Evolutionary conservation across 805 yeast species (phyloP).

Genomic region (Yamadazyma akitaensis): DNA sequence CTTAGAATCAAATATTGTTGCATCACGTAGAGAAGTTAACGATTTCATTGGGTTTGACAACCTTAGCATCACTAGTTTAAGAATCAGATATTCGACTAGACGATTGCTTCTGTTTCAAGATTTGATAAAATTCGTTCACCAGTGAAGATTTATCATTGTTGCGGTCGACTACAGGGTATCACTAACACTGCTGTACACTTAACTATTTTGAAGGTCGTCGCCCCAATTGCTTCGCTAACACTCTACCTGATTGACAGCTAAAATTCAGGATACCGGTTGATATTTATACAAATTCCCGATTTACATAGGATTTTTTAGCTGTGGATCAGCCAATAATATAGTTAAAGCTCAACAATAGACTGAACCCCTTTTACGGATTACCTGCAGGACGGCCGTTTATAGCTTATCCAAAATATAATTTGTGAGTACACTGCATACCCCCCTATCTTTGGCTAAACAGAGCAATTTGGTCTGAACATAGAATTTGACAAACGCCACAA

Average conservation of each 20-base stretch:
- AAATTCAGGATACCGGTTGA: neutral
- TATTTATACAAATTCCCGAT: neutral
- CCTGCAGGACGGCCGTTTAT: neutral
- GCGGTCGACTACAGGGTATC: no score
- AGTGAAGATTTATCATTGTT: no score
- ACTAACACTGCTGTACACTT: no score
- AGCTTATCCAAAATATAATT: neutral
- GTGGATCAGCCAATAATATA: neutral
- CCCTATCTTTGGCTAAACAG: neutral
- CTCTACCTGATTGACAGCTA: neutral
- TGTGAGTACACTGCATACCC: neutral
- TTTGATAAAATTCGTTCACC: no score
- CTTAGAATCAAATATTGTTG: neutral
- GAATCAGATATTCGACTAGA: no score
- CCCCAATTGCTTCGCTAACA: neutral
- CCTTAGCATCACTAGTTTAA: no score
- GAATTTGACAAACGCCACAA: neutral
- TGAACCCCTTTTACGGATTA: neutral
- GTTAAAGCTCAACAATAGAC: neutral
- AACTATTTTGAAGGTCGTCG: neutral
- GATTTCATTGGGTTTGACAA: neutral
- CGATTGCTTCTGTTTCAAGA: no score
- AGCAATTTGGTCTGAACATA: neutral
- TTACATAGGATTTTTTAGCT: neutral
- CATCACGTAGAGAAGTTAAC: neutral